Conservation (phyloP, 306 rosid genomes). For the Prunus campanulata region DNA sequence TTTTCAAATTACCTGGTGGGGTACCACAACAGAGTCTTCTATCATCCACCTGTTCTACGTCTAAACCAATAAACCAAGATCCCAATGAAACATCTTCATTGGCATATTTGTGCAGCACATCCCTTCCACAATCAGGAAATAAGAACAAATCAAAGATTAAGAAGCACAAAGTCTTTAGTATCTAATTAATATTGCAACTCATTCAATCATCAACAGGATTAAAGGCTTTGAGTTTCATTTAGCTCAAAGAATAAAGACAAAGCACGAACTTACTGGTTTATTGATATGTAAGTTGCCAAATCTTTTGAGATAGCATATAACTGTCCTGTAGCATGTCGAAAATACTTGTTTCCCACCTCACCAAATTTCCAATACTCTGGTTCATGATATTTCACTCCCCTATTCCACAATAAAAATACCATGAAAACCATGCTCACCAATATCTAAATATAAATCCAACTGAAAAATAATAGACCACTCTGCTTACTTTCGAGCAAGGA, state of each 20-base stretch:
- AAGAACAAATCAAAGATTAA: slow-evolving; percentile 12
- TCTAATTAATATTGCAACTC: no score
- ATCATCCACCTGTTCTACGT: slow-evolving; percentile 79
- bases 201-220: no score
- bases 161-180: background rate
- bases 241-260: slow-evolving; percentile 4
- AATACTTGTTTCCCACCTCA: slow-evolving; percentile 77
- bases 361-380: slow-evolving; percentile 97
- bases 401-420: slow-evolving; percentile 28
- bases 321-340: slow-evolving; percentile 94
- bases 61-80: slow-evolving; percentile 91
- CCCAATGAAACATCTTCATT: slow-evolving; percentile 95
- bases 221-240: background rate
- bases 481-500: slow-evolving; percentile 78
- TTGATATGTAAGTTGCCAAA: slow-evolving; percentile 71
- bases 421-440: slow-evolving; percentile 18
- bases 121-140: slow-evolving; percentile 36
- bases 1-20: slow-evolving; percentile 56
- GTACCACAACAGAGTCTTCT: slow-evolving; percentile 86
- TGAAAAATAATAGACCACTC: slow-evolving; percentile 5
- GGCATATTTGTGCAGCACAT: slow-evolving; percentile 79
- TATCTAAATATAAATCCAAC: background rate
- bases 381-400: slow-evolving; percentile 91
- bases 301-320: slow-evolving; percentile 82
- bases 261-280: slow-evolving; percentile 58